Percentiles rank a stretch among this genome's conserved stretches.
Conservation (phyloP, 108 stramenopile species). For the Cyclostephanos invisitatus region DNA sequence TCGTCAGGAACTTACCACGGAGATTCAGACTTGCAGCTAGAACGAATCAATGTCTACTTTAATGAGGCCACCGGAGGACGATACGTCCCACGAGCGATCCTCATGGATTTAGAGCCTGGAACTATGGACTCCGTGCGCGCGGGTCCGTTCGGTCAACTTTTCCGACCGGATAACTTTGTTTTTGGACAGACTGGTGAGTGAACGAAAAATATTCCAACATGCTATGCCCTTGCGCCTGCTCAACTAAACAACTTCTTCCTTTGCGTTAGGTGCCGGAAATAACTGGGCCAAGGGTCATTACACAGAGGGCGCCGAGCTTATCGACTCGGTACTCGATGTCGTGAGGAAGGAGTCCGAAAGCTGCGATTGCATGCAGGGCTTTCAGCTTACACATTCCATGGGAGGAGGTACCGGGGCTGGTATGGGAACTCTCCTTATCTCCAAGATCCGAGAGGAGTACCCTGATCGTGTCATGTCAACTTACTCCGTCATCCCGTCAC, state of each 20-base stretch:
- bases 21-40: slow-evolving; percentile 73
- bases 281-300: slow-evolving; percentile 98
- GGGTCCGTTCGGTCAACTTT: slow-evolving; percentile 78
- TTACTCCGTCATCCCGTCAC: slow-evolving; percentile 91
- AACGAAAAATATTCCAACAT: background rate
- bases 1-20: slow-evolving; percentile 63
- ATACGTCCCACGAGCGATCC: slow-evolving; percentile 86
- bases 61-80: slow-evolving; percentile 86
- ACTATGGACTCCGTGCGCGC: slow-evolving; percentile 91
- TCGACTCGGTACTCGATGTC: slow-evolving; percentile 93
- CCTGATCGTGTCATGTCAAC: slow-evolving; percentile 93
- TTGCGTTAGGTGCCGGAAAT: slow-evolving; percentile 66
- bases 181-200: slow-evolving; percentile 86
- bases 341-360: slow-evolving; percentile 93
- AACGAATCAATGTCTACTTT: slow-evolving; percentile 84
- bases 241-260: background rate
- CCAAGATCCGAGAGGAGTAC: slow-evolving; percentile 96
- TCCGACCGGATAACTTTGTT: slow-evolving; percentile 97
- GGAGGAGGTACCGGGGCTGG: slow-evolving; percentile 93
- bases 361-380: slow-evolving; percentile 90
- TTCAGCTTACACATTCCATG: slow-evolving; percentile 92
- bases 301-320: slow-evolving; percentile 96
- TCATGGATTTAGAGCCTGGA: slow-evolving; percentile 92
- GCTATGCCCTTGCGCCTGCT: slow-evolving; percentile 1
- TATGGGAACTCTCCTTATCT: slow-evolving; percentile 94